Conservation (phyloP, 306 rosid genomes). For the Myrica gale region DNA sequence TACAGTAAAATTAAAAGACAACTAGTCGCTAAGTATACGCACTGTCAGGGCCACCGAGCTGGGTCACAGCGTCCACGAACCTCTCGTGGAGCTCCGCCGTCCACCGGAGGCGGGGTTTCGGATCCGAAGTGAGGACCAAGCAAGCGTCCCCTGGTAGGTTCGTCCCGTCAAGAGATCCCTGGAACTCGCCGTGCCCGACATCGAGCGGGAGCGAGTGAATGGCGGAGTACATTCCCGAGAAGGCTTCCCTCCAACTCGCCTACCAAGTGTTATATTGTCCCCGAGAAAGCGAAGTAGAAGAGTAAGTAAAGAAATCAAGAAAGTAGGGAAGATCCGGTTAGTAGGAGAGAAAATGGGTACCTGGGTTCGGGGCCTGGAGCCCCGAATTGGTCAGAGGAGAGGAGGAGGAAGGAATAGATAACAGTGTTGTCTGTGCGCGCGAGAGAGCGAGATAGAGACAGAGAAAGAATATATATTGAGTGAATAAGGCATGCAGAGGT, state of each 20-base stretch:
- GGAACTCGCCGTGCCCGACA: constrained; percentile 45
- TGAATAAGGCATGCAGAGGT: constrained; percentile 26
- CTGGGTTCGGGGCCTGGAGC: constrained; percentile 39
- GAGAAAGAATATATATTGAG: constrained; percentile 1
- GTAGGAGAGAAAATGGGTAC: constrained; percentile 20
- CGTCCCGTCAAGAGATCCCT: constrained; percentile 54
- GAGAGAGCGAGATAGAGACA: neutral
- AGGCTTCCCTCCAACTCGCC: constrained; percentile 30
- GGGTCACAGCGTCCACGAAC: constrained; percentile 62
- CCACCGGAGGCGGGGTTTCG: constrained; percentile 62
- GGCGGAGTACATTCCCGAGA: constrained; percentile 43
- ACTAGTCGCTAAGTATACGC: constrained; percentile 19
- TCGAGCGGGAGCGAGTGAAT: constrained; percentile 54
- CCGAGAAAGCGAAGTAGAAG: neutral
- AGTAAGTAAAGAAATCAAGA: neutral
- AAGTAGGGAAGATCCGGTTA: constrained; percentile 14
- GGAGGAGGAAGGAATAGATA: neutral
- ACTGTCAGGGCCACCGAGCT: constrained; percentile 69
- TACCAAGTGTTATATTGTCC: constrained; percentile 15
- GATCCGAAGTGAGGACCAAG: constrained; percentile 58
- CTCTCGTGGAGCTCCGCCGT: constrained; percentile 67
- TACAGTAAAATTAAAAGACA: neutral
- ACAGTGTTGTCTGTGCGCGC: neutral
- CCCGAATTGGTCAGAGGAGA: constrained; percentile 20
- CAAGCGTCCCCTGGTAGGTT: constrained; percentile 58